phyloP scores from a whole-genome alignment of 805 yeast species.

The Candida silvatica region DNA sequence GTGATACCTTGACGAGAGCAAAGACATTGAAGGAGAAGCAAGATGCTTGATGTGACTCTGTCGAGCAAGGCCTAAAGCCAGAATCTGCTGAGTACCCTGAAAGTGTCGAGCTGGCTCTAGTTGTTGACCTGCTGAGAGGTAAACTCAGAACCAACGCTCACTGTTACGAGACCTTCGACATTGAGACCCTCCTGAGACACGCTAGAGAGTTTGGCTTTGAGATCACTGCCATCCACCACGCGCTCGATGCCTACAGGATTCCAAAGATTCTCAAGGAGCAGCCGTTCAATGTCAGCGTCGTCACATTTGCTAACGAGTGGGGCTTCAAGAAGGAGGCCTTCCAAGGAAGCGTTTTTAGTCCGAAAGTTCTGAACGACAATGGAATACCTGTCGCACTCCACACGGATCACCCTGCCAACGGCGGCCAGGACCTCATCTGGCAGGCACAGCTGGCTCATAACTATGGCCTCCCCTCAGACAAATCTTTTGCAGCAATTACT shows the following conservation, averaged over 20 bases:
- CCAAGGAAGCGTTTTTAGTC: conserved; percentile 3
- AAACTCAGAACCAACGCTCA: conserved; percentile 2
- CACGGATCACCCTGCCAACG: conserved; percentile 2
- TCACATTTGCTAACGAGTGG: conserved; percentile 2
- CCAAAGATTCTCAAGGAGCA: conserved; percentile 1
- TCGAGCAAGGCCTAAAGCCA: conserved; percentile 2
- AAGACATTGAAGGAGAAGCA: background rate
- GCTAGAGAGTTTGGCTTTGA: conserved; percentile 2
- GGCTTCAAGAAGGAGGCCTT: conserved; percentile 3
- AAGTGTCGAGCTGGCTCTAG: background rate
- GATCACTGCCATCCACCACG: conserved; percentile 2
- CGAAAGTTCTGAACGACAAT: conserved; percentile 1
- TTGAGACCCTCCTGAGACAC: conserved; percentile 2
- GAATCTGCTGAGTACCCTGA: conserved; percentile 1
- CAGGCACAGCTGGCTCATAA: conserved; percentile 2
- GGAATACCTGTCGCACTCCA: background rate
- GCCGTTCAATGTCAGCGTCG: background rate
- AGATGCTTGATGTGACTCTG: background rate
- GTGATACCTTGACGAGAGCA: background rate
- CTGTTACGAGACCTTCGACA: conserved; percentile 2
- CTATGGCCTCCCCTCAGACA: conserved; percentile 3
- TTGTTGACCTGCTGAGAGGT: conserved; percentile 2
- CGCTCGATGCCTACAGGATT: conserved; percentile 3
- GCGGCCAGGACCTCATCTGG: conserved; percentile 1
- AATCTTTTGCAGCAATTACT: conserved; percentile 2